Conservation (phyloP, 139 green algal species). For the Tetratostichococcus sp. region DNA sequence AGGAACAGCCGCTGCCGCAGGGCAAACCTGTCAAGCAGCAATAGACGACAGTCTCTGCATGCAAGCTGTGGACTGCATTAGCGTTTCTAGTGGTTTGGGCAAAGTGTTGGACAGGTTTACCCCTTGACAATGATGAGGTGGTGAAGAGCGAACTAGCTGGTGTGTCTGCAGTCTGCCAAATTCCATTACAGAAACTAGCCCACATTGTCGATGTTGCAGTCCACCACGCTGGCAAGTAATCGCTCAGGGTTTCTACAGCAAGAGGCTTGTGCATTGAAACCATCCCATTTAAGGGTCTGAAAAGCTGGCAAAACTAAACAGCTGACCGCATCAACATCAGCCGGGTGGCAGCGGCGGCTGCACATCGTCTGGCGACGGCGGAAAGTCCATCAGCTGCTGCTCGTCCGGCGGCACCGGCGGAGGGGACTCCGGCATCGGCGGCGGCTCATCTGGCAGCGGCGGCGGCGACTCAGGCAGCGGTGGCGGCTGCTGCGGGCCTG, state of each 20-base stretch:
- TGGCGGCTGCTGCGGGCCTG: background rate
- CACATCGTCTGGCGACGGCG: background rate
- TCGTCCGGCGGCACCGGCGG: background rate
- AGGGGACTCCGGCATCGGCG: background rate
- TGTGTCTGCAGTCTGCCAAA: too few species aligned
- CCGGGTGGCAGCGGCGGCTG: background rate
- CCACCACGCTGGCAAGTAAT: too few species aligned
- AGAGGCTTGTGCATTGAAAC: too few species aligned
- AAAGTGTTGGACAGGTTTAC: too few species aligned
- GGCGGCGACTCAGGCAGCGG: background rate
- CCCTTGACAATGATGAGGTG: too few species aligned
- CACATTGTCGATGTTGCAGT: too few species aligned
- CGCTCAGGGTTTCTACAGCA: too few species aligned
- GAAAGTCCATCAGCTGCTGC: background rate
- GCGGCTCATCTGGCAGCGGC: background rate
- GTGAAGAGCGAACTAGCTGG: too few species aligned
- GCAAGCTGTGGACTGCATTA: too few species aligned
- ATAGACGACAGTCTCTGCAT: too few species aligned
- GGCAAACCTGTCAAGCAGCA: background rate
- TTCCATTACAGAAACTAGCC: too few species aligned
- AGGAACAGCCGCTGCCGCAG: background rate
- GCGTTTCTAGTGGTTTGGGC: too few species aligned
- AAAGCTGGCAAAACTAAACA: slow-evolving; percentile 3
- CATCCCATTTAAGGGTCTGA: background rate
- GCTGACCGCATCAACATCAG: background rate